phyloP scores from a whole-genome alignment of 2,329 filamentous ascomycete genomes.

The Leptosphaerulina australis region DNA sequence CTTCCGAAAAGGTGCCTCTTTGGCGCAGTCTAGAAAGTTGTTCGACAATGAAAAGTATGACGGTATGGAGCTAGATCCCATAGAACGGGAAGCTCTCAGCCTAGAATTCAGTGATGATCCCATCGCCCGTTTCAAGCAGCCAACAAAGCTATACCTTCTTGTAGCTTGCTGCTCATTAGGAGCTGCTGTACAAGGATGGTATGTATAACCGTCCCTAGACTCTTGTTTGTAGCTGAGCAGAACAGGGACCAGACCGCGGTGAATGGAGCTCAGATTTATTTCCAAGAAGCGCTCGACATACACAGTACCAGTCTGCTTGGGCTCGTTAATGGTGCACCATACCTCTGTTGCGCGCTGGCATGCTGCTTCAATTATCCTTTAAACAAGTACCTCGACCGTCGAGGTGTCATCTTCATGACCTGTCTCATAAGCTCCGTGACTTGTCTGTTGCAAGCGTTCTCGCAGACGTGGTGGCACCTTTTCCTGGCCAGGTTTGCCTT shows the following conservation, averaged over 20 bases:
- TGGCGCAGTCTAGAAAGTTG: background rate
- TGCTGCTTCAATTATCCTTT: conserved; percentile 32
- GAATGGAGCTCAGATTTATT: too few relatives aligned
- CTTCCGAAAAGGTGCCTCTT: background rate
- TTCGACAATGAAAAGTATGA: background rate
- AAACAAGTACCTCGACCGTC: conserved; percentile 26
- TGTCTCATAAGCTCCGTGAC: conserved; percentile 30
- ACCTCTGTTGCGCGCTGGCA: conserved; percentile 28
- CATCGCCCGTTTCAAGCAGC: conserved; percentile 33
- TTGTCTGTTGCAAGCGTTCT: conserved; percentile 28
- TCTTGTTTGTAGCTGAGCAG: too few relatives aligned
- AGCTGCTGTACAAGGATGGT: conserved; percentile 33
- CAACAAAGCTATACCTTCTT: conserved; percentile 27
- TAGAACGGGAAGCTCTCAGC: too few relatives aligned
- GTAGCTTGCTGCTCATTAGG: conserved; percentile 28
- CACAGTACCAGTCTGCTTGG: conserved; percentile 18
- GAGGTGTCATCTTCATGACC: conserved; percentile 30
- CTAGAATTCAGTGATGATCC: conserved; percentile 4
- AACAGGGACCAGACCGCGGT: too few relatives aligned
- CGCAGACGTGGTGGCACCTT: conserved; percentile 26
- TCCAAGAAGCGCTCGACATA: conserved; percentile 23
- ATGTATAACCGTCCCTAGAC: too few relatives aligned
- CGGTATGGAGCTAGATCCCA: background rate
- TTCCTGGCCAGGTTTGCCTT: conserved; percentile 30
- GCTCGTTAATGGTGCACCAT: conserved; percentile 29